Conservation (phyloP, 1,284 basidiomycete genomes). For the Ceratobasidium sp. region DNA sequence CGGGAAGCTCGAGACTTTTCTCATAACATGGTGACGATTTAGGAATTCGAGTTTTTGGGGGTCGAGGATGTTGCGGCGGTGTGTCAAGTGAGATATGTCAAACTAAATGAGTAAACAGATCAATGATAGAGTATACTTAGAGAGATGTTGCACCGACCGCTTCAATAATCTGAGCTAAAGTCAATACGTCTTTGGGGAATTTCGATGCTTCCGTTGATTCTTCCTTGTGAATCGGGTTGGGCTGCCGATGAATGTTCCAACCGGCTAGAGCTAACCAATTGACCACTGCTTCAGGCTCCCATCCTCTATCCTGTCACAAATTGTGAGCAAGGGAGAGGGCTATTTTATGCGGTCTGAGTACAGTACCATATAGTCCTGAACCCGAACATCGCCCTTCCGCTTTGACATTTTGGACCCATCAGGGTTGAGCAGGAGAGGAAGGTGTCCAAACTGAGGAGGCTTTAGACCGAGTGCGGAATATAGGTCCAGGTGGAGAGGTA, state of each 20-base stretch:
- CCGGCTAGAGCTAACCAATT: constrained; percentile 96
- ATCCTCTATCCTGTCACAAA: constrained; percentile 68
- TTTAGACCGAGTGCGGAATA: constrained; percentile 83
- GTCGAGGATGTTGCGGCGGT: constrained; percentile 81
- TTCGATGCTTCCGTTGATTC: constrained; percentile 45
- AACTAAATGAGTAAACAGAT: constrained; percentile 21
- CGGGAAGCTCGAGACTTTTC: constrained; percentile 47
- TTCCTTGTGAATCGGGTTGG: constrained; percentile 48
- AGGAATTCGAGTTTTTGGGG: constrained; percentile 78
- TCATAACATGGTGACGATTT: constrained; percentile 83
- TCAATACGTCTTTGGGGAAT: constrained; percentile 75
- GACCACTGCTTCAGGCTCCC: constrained; percentile 90
- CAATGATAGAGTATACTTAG: neutral
- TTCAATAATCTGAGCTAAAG: constrained; percentile 73
- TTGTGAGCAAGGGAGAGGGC: neutral
- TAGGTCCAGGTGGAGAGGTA: constrained; percentile 93
- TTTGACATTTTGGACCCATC: constrained; percentile 97
- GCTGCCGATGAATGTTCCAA: constrained; percentile 78
- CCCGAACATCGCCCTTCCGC: constrained; percentile 89
- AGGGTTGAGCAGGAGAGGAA: constrained; percentile 90
- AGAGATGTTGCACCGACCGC: constrained; percentile 61
- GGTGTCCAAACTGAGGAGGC: constrained; percentile 89
- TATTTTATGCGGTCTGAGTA: neutral
- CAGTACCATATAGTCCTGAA: constrained; percentile 86
- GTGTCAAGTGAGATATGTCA: constrained; percentile 77